Base-by-base conservation (phyloP, 2,329 filamentous ascomycete species). In the Fusarium mangiferae region DNA sequence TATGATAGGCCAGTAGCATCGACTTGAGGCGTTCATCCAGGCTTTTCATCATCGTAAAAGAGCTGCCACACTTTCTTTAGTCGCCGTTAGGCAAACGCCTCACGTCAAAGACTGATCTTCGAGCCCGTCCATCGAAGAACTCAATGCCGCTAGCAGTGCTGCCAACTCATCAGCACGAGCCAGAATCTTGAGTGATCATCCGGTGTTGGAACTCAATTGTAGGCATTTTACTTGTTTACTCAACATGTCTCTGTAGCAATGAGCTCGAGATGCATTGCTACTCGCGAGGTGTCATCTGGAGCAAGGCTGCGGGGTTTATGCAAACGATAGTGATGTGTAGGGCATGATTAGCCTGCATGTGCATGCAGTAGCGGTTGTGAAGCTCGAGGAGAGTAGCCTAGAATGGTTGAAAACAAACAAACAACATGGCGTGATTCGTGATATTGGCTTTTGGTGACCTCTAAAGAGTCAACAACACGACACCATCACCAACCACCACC, bases 111-210 rank as follows among this genome's bases (percentile, higher is more conserved):
- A 49, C 70, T 74, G 70, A 69, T 60, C 61, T 72, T 63, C 62
- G 70, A 75, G 67, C 73, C 67, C 73, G 48, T 61, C 42, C 58
- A 59, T 60, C 28, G 38, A 74, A 71, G 60, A 58, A 58, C 59
- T 45, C 41, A 49, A 65, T 39, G 45, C 45, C 57, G 38, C 60
- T 57, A 62, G 36, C 33, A 54, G 55, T 51, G 26, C 58, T 48
- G 59, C 59, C 49, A 28, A 30, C 35, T 56, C 41, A 30, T 42
- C 24, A 36, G 51, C 45, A 66, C 51, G 52, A 64, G 54, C 33
- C 58, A 62, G 20, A 59, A 59, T 44, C 33, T 36, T n/a, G 20
- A 38, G 24, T 18, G 46, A 42, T 58, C 55, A 12, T 35, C 38
- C 30, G 24, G 45, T n/a, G 24, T 36, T 67, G 51, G 45, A 63